Conservation (phyloP, 179 eudicot species). For the Beta corolliflora region DNA sequence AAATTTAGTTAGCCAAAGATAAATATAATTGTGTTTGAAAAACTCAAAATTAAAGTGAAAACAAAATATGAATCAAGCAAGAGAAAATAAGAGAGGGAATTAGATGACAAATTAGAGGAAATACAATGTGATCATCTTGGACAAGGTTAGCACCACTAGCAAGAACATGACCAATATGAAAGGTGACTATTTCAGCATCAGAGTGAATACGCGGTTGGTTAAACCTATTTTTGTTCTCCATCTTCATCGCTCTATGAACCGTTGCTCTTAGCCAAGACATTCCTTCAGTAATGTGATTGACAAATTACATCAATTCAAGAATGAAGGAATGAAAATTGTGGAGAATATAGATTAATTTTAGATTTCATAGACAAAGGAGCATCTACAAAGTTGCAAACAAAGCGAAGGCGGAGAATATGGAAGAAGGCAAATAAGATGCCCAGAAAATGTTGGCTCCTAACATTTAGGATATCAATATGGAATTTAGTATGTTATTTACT, state of each 20-base stretch:
- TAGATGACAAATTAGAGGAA: background rate
- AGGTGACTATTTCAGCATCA: slow-evolving; percentile 61
- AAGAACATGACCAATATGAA: slow-evolving; percentile 62
- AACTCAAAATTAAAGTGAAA: no score
- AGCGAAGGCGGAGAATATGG: no score
- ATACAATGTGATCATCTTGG: slow-evolving; percentile 64
- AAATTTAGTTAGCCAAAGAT: no score
- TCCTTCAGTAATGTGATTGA: background rate
- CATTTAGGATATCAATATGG: background rate
- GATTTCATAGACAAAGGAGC: no score
- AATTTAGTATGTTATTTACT: background rate
- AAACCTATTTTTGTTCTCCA: slow-evolving; percentile 35
- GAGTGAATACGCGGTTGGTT: slow-evolving; percentile 51
- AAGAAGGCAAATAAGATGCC: background rate
- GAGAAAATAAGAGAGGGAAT: no score
- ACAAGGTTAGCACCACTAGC: slow-evolving; percentile 58
- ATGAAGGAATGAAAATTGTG: no score
- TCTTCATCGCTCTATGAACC: slow-evolving; percentile 60
- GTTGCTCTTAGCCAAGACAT: slow-evolving; percentile 75
- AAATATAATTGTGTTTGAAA: no score
- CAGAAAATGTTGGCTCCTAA: background rate
- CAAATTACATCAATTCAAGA: background rate
- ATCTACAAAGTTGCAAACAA: no score
- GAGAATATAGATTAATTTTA: no score
- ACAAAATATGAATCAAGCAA: no score